Conservation (phyloP, 2,329 filamentous ascomycete species). For the Akanthomyces muscarius region DNA sequence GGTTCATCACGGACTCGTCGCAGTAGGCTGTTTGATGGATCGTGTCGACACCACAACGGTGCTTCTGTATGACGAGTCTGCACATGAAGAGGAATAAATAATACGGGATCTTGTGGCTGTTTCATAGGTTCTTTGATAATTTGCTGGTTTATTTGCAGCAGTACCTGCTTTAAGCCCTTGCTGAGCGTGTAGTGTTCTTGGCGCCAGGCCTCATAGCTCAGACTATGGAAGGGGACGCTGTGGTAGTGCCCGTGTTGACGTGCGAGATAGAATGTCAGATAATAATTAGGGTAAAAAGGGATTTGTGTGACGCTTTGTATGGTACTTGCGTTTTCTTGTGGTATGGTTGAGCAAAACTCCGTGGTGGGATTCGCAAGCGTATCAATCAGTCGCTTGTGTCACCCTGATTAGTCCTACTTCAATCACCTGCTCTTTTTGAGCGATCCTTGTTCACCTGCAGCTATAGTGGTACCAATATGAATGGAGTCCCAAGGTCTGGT, state of each 20-base stretch:
- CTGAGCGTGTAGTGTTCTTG: neutral
- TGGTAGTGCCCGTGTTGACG: neutral
- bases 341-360: neutral
- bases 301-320: neutral
- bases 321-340: neutral
- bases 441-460: neutral
- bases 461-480: neutral
- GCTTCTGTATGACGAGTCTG: neutral
- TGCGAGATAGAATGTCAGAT: neutral
- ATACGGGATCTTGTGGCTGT: neutral
- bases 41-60: constrained; percentile 7
- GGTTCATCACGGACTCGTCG: neutral
- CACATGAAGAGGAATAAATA: neutral
- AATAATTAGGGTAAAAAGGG: neutral
- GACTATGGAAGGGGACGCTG: neutral
- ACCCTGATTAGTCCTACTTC: neutral
- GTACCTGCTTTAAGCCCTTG: neutral
- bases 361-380: neutral
- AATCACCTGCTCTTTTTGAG: neutral
- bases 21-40: neutral
- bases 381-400: neutral
- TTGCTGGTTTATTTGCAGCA: neutral
- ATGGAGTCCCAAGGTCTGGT: neutral
- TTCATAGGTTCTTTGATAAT: no score
- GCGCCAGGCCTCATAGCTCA: neutral